A percentile compares a stretch with the other conserved stretches of the same genome.
These are phyloP conservation scores for Cercophora scortea DNA, from an alignment of 495 filamentous ascomycete genomes.

Conservation along the genomic window DNA sequence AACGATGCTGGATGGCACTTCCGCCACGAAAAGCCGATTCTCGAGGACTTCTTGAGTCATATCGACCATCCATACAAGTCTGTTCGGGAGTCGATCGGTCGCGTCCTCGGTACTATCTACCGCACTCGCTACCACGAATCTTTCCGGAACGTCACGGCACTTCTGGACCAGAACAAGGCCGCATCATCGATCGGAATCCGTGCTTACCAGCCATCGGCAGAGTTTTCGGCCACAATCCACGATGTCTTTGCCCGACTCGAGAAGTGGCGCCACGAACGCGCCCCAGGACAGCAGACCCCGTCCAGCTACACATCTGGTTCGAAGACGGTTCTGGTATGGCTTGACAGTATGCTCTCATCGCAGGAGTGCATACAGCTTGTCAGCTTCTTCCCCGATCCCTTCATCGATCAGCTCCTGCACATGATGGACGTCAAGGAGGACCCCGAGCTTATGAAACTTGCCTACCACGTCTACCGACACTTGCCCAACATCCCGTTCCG, in stretches of 20 bases:
- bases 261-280: conserved; percentile 76
- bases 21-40: conserved; percentile 78
- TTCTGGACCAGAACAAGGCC: conserved; percentile 70
- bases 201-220: conserved; percentile 68
- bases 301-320: conserved; percentile 92
- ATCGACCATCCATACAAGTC: conserved; percentile 97
- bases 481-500: conserved; percentile 93
- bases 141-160: conserved; percentile 62
- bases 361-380: conserved; percentile 89
- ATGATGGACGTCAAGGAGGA: conserved; percentile 99
- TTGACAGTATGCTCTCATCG: conserved; percentile 83
- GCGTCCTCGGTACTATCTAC: conserved; percentile 78
- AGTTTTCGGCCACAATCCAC: conserved; percentile 64
- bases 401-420: conserved; percentile 86
- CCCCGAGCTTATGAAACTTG: conserved; percentile 85
- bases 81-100: conserved; percentile 89
- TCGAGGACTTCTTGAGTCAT: conserved; percentile 82
- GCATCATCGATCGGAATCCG: conserved; percentile 78
- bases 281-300: conserved; percentile 83
- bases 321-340: conserved; percentile 93
- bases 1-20: conserved; percentile 93
- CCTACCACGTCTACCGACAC: conserved; percentile 96
- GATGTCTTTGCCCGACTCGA: conserved; percentile 77
- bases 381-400: conserved; percentile 80
- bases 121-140: conserved; percentile 90